These are phyloP conservation scores for Calocera cornea DNA, from an alignment of 768 basidiomycete genomes.

Conservation along the genomic window DNA sequence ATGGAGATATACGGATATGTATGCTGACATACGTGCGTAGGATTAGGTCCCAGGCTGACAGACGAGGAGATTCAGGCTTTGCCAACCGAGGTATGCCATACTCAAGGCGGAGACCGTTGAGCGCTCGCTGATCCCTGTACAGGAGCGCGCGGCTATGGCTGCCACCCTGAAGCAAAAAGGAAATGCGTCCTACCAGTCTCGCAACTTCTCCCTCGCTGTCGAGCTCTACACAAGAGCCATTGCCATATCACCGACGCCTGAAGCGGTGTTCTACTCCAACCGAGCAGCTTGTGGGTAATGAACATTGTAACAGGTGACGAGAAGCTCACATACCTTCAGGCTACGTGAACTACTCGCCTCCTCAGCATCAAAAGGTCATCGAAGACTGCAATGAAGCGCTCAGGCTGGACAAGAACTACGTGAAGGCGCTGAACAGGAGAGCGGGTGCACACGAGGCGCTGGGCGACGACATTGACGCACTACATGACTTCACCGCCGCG, in stretches of 20 bases:
- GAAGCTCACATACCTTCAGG: constrained; percentile 31
- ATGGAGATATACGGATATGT: constrained; percentile 19
- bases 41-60: constrained; percentile 11
- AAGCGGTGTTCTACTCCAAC: constrained; percentile 93
- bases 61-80: constrained; percentile 21
- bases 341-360: constrained; percentile 82
- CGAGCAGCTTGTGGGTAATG: constrained; percentile 74
- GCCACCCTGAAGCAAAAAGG: constrained; percentile 30
- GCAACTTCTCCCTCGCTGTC: constrained; percentile 29
- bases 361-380: constrained; percentile 68
- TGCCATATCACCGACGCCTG: constrained; percentile 35
- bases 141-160: constrained; percentile 38
- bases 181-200: constrained; percentile 32
- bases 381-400: constrained; percentile 83
- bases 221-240: constrained; percentile 36
- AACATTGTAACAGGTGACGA: background rate
- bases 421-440: constrained; percentile 38
- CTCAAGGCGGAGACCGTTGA: background rate
- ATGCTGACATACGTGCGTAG: no score
- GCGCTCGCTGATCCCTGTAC: constrained; percentile 4
- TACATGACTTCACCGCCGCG: constrained; percentile 90
- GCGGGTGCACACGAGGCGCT: constrained; percentile 46
- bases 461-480: constrained; percentile 54
- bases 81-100: constrained; percentile 12
- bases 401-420: constrained; percentile 64